A percentile compares a stretch with the other conserved stretches of the same genome.
These are phyloP conservation scores for Lentinula aciculospora DNA, from an alignment of 768 basidiomycete species.

Conservation along the genomic window DNA sequence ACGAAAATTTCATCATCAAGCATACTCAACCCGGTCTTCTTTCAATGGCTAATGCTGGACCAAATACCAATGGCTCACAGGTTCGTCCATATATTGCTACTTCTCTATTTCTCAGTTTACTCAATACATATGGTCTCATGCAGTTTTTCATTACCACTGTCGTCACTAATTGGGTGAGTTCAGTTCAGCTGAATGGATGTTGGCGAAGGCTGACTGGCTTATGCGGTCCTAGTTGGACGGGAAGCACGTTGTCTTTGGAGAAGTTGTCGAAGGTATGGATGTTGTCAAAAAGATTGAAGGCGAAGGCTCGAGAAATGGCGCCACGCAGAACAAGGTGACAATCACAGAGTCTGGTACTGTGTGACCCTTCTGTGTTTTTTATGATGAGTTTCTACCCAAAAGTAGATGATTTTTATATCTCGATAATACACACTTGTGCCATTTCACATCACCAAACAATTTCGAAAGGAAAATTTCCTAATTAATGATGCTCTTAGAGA, in stretches of 20 bases:
- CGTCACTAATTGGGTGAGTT: constrained; percentile 41
- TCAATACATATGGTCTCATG: not conserved
- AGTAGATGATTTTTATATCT: too few species aligned
- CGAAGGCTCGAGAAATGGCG: constrained; percentile 31
- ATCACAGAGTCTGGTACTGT: constrained; percentile 54
- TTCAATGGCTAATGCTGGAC: constrained; percentile 78
- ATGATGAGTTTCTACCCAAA: not conserved
- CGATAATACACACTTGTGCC: too few species aligned
- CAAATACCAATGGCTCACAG: constrained; percentile 75
- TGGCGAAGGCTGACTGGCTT: constrained; percentile 36
- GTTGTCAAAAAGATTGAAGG: constrained; percentile 40
- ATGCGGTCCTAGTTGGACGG: constrained; percentile 49
- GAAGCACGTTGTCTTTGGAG: constrained; percentile 83
- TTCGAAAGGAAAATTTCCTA: too few species aligned
- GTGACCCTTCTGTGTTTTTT: constrained; percentile 11
- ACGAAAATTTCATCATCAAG: constrained; percentile 80
- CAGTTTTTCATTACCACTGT: constrained; percentile 90
- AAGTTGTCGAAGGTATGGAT: constrained; percentile 64
- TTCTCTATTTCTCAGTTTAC: constrained; percentile 2
- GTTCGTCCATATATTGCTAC: constrained; percentile 20
- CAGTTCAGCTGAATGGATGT: too few species aligned
- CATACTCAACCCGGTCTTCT: constrained; percentile 67
- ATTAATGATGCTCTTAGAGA: too few species aligned
- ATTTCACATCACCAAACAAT: too few species aligned
- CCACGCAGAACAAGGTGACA: constrained; percentile 37